Evolutionary conservation across 805 yeast species (phyloP), one percentile per base, ranked within the genome.

Genomic region (Ogataea populi-albae): DNA sequence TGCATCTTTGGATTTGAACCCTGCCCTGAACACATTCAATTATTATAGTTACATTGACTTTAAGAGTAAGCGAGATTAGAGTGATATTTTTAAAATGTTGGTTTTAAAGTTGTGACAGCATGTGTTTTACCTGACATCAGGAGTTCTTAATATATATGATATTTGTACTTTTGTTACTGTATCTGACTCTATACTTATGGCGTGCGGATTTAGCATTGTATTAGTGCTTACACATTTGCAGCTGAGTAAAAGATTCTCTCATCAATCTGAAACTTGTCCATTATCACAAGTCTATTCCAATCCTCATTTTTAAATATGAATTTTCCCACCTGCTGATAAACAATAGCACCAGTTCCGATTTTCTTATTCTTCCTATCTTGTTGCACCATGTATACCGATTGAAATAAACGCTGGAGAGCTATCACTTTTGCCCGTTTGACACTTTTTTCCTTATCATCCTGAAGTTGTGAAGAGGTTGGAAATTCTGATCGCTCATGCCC

Each of bases 401-500:
- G 68, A 22, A 61, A 52, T 17, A 77, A 57, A 34, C 81, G 55
- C 17, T 64, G 61, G 31, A 66, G 55, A 0, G 77, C 73, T 29
- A 63, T 69, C 22, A 60, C 53, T 26, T 52, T 48, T 4, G 68
- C 54, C 14, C 68, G 32, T 17, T 43, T 37, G 19, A 38, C 28
- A 10, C 57, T 47, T 17, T 35, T 45, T 14, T 30, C 28, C 43
- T 64, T 65, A 38, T 69, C 76, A 27, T 50, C 58, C 2, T 34
- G 47, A 9, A 61, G 53, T 45, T 79, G 77, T 41, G 75, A 83
- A 0, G 82, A 73, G 4, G 59, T 61, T 0, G 85, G 82, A 43
- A 80, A 77, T 34, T 76, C 84, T 17, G 77, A 62, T 25, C 76
- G 56, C 43, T 75, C 78, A 55, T 69, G 77, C 1, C 83, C 83